Percentiles rank a stretch among this genome's conserved stretches.
Conservation (phyloP, 2,329 filamentous ascomycete species). For the Hymenoscyphus repandus region DNA sequence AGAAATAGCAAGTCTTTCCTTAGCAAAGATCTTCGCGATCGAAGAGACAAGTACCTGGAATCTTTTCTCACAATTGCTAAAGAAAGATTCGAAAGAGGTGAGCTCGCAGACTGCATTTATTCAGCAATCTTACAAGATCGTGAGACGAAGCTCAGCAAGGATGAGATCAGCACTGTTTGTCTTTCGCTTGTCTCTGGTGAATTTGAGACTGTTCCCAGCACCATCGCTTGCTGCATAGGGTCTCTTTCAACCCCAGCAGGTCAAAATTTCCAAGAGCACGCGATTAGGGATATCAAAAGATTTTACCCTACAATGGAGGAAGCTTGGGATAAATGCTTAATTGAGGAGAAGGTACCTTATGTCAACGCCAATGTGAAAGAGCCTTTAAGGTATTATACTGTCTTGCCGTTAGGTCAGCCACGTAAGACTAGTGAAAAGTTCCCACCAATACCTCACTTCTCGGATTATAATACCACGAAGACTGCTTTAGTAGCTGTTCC, state of each 20-base stretch:
- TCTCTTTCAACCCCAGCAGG: slow-evolving; percentile 44
- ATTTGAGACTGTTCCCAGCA: slow-evolving; percentile 50
- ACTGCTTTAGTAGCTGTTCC: too few species aligned
- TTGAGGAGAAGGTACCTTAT: slow-evolving; percentile 45
- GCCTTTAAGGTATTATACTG: slow-evolving; percentile 47
- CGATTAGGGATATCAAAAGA: slow-evolving; percentile 46
- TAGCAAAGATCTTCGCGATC: slow-evolving; percentile 40
- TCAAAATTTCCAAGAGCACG: slow-evolving; percentile 44
- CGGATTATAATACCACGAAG: too few species aligned
- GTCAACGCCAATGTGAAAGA: slow-evolving; percentile 45
- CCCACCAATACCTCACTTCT: too few species aligned
- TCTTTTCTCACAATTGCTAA: slow-evolving; percentile 44
- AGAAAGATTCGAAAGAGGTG: slow-evolving; percentile 44
- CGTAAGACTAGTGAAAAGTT: too few species aligned
- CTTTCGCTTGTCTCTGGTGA: slow-evolving; percentile 47
- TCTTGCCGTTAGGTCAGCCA: slow-evolving; percentile 46
- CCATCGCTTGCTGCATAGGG: slow-evolving; percentile 44
- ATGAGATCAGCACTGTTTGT: slow-evolving; percentile 51
- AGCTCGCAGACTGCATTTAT: too few species aligned
- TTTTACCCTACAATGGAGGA: slow-evolving; percentile 41
- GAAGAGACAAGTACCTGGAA: slow-evolving; percentile 45
- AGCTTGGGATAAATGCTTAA: slow-evolving; percentile 41
- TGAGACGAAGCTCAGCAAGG: too few species aligned
- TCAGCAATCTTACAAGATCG: too few species aligned
- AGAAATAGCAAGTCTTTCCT: slow-evolving; percentile 45